Evolutionary conservation across 2,329 filamentous ascomycete species (phyloP).

Genomic region (Epichloe glyceriae): DNA sequence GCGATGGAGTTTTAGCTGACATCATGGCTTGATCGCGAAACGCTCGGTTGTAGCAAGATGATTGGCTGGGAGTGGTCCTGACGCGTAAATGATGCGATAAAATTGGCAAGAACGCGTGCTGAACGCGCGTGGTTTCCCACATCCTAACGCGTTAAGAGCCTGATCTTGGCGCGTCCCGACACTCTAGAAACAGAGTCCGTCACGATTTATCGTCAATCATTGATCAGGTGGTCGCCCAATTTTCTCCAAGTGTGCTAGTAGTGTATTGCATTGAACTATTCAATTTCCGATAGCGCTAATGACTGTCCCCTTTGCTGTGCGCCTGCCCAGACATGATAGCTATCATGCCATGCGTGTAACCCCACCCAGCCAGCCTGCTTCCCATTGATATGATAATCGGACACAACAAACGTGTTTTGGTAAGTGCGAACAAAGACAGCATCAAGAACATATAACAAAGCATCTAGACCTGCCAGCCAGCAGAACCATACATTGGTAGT

Average conservation of each 20-base stretch:
- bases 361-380: not conserved
- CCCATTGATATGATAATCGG: not conserved
- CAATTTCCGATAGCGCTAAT: not conserved
- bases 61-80: not conserved
- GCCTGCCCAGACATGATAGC: not conserved
- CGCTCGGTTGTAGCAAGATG: not conserved
- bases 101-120: not conserved
- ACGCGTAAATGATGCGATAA: slow-evolving; percentile 1
- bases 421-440: not conserved
- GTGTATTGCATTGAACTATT: not conserved
- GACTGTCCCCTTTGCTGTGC: not conserved
- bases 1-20: not conserved
- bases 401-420: not conserved
- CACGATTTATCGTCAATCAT: not conserved
- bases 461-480: not conserved
- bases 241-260: no score
- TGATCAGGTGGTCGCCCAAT: not conserved
- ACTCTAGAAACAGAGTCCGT: not conserved
- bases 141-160: not conserved
- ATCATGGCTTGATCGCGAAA: not conserved
- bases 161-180: not conserved
- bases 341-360: not conserved
- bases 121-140: not conserved
- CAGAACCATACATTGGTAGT: not conserved
- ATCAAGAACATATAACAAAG: not conserved